Conservation (phyloP, 768 basidiomycete genomes). For the Kwoniella botswanensis region DNA sequence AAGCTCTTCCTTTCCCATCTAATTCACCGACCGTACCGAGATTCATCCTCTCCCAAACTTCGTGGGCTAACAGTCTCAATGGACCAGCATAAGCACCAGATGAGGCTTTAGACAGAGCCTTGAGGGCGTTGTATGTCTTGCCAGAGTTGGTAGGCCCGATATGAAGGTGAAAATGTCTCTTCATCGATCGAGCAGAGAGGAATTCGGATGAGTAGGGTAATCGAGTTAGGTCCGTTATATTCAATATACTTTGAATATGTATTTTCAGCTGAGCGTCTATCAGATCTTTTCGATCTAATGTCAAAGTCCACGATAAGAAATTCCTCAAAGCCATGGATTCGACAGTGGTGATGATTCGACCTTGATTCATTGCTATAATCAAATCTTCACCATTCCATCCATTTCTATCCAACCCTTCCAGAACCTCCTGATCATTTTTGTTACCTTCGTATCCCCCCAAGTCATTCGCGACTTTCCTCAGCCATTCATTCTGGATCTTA, state of each 20-base stretch:
- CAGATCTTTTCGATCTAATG: not conserved
- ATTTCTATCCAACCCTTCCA: slow-evolving; percentile 6
- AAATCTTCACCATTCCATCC: slow-evolving; percentile 40
- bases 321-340: slow-evolving; percentile 44
- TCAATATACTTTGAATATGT: slow-evolving; percentile 38
- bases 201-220: slow-evolving; percentile 37
- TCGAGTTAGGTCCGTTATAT: slow-evolving; percentile 41
- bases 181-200: slow-evolving; percentile 63
- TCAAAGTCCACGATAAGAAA: slow-evolving; percentile 29
- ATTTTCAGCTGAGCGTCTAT: not conserved
- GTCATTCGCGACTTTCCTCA: slow-evolving; percentile 3
- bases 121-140: slow-evolving; percentile 91
- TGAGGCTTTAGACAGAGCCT: slow-evolving; percentile 76
- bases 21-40: slow-evolving; percentile 80
- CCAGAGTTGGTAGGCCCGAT: slow-evolving; percentile 98
- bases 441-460: slow-evolving; percentile 2
- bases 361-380: slow-evolving; percentile 32
- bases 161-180: slow-evolving; percentile 85
- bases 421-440: slow-evolving; percentile 18
- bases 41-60: slow-evolving; percentile 90
- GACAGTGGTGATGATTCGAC: slow-evolving; percentile 35
- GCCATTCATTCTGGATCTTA: slow-evolving; percentile 15
- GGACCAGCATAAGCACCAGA: slow-evolving; percentile 88
- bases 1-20: slow-evolving; percentile 67
- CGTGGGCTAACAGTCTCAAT: slow-evolving; percentile 88